phyloP scores from a whole-genome alignment of 176 grass and related monocot genomes.

The Juncus effusus region DNA sequence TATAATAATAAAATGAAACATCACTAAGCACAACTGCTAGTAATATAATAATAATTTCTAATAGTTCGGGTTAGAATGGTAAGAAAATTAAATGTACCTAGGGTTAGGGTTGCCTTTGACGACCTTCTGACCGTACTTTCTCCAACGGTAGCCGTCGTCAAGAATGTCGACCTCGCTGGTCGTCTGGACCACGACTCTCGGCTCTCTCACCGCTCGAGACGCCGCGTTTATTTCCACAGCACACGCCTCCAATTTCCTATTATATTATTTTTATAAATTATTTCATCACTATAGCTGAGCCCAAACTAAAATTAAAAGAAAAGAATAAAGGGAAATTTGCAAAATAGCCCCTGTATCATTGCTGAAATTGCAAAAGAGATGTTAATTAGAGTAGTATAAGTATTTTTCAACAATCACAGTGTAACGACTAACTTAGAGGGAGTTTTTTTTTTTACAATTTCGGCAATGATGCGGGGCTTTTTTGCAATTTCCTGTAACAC shows the following conservation, averaged over 20 bases:
- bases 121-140: constrained; percentile 99
- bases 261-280: constrained; percentile 7
- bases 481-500: too few relatives aligned
- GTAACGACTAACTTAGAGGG: too few relatives aligned
- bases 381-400: too few relatives aligned
- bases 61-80: neutral
- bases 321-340: too few relatives aligned
- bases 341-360: too few relatives aligned
- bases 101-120: constrained; percentile 99
- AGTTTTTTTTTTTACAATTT: neutral
- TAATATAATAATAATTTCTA: constrained; percentile 13
- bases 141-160: constrained; percentile 95
- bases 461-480: neutral
- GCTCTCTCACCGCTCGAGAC: constrained; percentile 80
- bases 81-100: constrained; percentile 46
- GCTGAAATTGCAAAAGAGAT: too few relatives aligned
- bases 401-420: too few relatives aligned
- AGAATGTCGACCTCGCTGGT: constrained; percentile 98
- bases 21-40: neutral
- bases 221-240: constrained; percentile 67
- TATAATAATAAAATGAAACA: neutral
- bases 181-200: constrained; percentile 94
- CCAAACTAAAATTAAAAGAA: too few relatives aligned
- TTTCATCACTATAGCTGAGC: neutral
- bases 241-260: constrained; percentile 80